Percentiles rank a stretch among this genome's conserved stretches.
phyloP scores from a whole-genome alignment of 1,284 basidiomycete species.

The Apiotrichum porosum region DNA sequence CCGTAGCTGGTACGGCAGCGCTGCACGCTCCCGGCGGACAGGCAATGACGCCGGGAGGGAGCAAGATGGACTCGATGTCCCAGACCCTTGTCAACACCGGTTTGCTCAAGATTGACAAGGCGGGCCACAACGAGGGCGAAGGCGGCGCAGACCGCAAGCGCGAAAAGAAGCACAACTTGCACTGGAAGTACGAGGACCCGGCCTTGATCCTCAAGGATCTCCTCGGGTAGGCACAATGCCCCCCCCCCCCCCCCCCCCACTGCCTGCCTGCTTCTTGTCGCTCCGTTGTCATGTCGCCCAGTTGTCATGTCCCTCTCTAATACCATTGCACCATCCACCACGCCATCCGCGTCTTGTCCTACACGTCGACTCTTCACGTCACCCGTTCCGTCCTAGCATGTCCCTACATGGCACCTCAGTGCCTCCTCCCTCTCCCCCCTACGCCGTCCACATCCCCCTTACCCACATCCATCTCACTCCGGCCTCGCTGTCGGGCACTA shows the following conservation, averaged over 20 bases:
- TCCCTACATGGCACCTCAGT: background rate
- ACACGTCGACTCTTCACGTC: too few relatives aligned
- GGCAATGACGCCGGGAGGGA: background rate
- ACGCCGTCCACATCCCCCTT: background rate
- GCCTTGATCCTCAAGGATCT: conserved; percentile 45
- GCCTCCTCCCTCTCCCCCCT: background rate
- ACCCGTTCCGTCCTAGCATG: background rate
- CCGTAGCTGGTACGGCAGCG: conserved; percentile 30
- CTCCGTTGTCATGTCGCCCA: too few relatives aligned
- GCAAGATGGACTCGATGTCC: conserved; percentile 21
- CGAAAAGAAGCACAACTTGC: conserved; percentile 42
- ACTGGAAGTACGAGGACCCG: conserved; percentile 50
- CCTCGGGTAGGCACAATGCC: conserved; percentile 27
- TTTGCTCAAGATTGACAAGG: conserved; percentile 41
- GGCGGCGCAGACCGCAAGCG: conserved; percentile 30
- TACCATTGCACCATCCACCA: background rate
- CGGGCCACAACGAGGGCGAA: conserved; percentile 26
- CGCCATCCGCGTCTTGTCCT: background rate
- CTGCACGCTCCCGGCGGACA: conserved; percentile 29
- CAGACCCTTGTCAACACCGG: conserved; percentile 27
- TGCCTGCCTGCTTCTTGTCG: background rate
- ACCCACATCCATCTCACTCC: background rate
- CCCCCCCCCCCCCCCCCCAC: too few relatives aligned
- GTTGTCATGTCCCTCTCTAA: background rate
- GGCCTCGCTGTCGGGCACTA: too few relatives aligned